Conservation (phyloP, 257 asterid genomes). For the Solanum etuberosum region DNA sequence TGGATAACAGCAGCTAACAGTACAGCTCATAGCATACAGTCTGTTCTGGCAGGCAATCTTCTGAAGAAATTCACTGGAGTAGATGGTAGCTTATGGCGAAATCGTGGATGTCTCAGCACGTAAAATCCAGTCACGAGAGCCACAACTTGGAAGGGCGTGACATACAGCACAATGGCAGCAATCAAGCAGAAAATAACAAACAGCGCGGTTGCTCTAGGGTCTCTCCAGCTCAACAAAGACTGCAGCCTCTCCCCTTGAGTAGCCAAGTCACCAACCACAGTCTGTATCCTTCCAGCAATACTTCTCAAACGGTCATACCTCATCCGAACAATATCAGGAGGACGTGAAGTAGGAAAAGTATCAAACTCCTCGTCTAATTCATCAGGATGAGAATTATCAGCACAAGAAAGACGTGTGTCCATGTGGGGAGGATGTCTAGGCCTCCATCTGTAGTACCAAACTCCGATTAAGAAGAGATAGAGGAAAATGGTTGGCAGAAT, state of each 20-base stretch:
- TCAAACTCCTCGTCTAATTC: slow-evolving; percentile 67
- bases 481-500: slow-evolving; percentile 56
- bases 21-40: slow-evolving; percentile 39
- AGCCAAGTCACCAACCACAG: slow-evolving; percentile 69
- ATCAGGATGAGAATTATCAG: slow-evolving; percentile 50
- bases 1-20: background rate
- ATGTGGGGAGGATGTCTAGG: slow-evolving; percentile 66
- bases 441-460: slow-evolving; percentile 69
- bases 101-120: slow-evolving; percentile 61
- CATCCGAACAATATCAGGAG: slow-evolving; percentile 44
- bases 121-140: slow-evolving; percentile 50
- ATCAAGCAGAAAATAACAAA: slow-evolving; percentile 55
- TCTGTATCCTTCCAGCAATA: slow-evolving; percentile 62
- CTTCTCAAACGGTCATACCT: slow-evolving; percentile 65
- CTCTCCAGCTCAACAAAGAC: slow-evolving; percentile 67
- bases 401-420: slow-evolving; percentile 63
- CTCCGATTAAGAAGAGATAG: slow-evolving; percentile 51
- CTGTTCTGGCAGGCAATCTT: slow-evolving; percentile 67
- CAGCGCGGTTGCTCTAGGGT: slow-evolving; percentile 60
- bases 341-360: slow-evolving; percentile 54
- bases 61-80: slow-evolving; percentile 63
- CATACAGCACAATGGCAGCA: slow-evolving; percentile 48
- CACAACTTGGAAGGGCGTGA: slow-evolving; percentile 63
- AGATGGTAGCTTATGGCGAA: slow-evolving; percentile 54
- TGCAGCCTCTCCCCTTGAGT: slow-evolving; percentile 77